Evolutionary conservation across 768 basidiomycete species (phyloP).

Genomic region (Terana coerulea): DNA sequence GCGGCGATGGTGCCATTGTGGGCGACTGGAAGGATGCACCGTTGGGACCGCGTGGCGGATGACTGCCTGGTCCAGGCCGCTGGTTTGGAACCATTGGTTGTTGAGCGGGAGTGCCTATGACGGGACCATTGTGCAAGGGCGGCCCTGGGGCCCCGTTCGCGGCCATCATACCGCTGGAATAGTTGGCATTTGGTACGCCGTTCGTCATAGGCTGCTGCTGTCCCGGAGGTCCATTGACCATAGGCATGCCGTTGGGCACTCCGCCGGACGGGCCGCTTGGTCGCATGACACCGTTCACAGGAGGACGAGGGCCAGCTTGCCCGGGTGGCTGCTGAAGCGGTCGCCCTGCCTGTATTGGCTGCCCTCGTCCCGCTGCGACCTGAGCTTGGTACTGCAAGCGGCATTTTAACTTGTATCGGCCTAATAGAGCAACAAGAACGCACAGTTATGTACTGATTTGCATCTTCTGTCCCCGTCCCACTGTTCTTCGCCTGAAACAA

Average conservation of each 20-base stretch:
- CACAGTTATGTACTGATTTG: slow-evolving; percentile 68
- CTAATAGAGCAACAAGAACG: slow-evolving; percentile 7
- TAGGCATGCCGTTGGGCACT: slow-evolving; percentile 14
- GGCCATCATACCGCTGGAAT: slow-evolving; percentile 25
- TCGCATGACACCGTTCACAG: background rate
- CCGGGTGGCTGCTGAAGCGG: background rate
- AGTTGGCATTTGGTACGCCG: slow-evolving; percentile 19
- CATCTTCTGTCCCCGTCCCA: slow-evolving; percentile 63
- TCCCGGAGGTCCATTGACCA: slow-evolving; percentile 26
- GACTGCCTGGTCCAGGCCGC: slow-evolving; percentile 23
- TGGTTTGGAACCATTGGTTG: slow-evolving; percentile 32
- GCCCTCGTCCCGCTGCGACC: background rate
- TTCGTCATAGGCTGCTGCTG: slow-evolving; percentile 18
- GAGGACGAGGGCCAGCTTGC: slow-evolving; percentile 16
- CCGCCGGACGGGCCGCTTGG: background rate
- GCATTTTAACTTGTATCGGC: no score
- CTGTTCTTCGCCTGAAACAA: slow-evolving; percentile 79
- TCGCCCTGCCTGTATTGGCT: background rate
- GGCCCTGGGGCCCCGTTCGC: slow-evolving; percentile 41
- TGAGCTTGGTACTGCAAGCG: background rate
- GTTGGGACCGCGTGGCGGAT: slow-evolving; percentile 39
- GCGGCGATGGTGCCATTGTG: slow-evolving; percentile 59
- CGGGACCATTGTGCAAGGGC: slow-evolving; percentile 8
- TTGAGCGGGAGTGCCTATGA: slow-evolving; percentile 17
- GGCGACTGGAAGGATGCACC: slow-evolving; percentile 58